Conservation (phyloP, 2,329 filamentous ascomycete species). For the Fusarium devonianum region DNA sequence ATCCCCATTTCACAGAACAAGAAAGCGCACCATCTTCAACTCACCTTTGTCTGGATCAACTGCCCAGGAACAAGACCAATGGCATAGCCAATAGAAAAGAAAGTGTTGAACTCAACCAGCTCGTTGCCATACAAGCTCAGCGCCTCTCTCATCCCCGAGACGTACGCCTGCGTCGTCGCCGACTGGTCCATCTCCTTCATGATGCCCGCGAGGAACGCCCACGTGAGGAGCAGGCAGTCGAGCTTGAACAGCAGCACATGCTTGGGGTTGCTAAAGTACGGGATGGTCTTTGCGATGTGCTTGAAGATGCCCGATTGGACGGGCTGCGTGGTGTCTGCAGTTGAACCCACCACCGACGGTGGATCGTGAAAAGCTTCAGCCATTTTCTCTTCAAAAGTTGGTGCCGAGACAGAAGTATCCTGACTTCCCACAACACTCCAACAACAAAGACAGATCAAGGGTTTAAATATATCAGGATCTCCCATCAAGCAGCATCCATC, state of each 20-base stretch:
- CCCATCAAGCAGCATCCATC: conserved; percentile 16
- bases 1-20: accelerated
- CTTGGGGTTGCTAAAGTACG: conserved; percentile 42
- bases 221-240: conserved; percentile 46
- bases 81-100: conserved; percentile 68
- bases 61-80: conserved; percentile 53
- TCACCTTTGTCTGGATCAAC: conserved; percentile 47
- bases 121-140: conserved; percentile 57
- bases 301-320: conserved; percentile 32
- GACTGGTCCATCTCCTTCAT: conserved; percentile 50
- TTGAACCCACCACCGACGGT: neutral
- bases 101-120: conserved; percentile 59
- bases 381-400: conserved; percentile 8
- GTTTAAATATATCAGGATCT: conserved; percentile 23
- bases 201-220: conserved; percentile 48
- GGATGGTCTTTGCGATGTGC: conserved; percentile 23
- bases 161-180: conserved; percentile 47
- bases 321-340: conserved; percentile 8
- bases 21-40: neutral
- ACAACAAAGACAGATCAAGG: conserved; percentile 6
- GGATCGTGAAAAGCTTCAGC: conserved; percentile 1
- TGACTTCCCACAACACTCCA: neutral
- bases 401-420: neutral
- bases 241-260: conserved; percentile 47
- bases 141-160: conserved; percentile 47